Percentiles rank a stretch among this genome's conserved stretches.
These are phyloP conservation scores for Decorospora gaudefroyi DNA, from an alignment of 2,329 filamentous ascomycete genomes.

Conservation along the genomic window DNA sequence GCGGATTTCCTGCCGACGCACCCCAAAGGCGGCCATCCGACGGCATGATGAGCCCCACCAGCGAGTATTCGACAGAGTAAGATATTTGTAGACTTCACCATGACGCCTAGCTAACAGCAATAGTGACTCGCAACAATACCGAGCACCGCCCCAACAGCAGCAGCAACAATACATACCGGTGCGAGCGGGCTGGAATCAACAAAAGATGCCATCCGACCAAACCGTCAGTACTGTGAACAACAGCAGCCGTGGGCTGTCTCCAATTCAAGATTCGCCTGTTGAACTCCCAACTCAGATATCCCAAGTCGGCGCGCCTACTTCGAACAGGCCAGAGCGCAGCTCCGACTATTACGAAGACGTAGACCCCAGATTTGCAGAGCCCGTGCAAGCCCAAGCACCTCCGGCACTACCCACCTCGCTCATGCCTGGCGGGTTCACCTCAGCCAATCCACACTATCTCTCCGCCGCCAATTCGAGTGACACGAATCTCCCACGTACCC, in stretches of 20 bases:
- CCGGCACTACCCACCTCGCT: constrained; percentile 42
- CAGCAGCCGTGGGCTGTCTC: constrained; percentile 46
- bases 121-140: constrained; percentile 17
- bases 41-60: constrained; percentile 60
- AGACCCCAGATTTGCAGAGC: constrained; percentile 78
- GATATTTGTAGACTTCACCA: constrained; percentile 34
- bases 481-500: constrained; percentile 48
- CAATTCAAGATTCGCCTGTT: constrained; percentile 48
- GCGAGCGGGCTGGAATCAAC: constrained; percentile 52
- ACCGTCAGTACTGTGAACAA: constrained; percentile 29
- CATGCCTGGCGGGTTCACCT: constrained; percentile 41
- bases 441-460: constrained; percentile 39
- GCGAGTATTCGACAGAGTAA: constrained; percentile 76
- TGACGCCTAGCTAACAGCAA: constrained; percentile 10
- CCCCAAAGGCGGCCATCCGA: constrained; percentile 34
- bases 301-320: constrained; percentile 28
- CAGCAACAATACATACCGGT: constrained; percentile 51
- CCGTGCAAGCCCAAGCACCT: constrained; percentile 30
- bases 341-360: constrained; percentile 88
- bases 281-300: constrained; percentile 41
- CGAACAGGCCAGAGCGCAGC: constrained; percentile 34
- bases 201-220: constrained; percentile 33
- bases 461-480: constrained; percentile 34
- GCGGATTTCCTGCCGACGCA: constrained; percentile 36
- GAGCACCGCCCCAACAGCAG: constrained; percentile 28